Evolutionary conservation across 768 basidiomycete species (phyloP).

Genomic region (Rhodotorula taiwanensis): DNA sequence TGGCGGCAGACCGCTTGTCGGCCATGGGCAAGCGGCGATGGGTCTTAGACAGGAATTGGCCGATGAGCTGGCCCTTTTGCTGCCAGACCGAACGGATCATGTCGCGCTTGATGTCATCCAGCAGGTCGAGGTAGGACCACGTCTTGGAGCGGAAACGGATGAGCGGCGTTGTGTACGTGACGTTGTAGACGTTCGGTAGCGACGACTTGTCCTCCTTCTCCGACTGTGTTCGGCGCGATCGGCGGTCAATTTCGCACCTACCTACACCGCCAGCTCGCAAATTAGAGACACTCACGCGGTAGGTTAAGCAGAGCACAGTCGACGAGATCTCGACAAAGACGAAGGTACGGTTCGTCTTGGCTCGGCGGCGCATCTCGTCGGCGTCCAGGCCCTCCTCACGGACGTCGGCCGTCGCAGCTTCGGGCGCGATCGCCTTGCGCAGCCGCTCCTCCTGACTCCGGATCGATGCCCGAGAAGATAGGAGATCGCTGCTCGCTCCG

Average conservation of each 20-base stretch:
- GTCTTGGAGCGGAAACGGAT: constrained; percentile 65
- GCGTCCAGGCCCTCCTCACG: constrained; percentile 42
- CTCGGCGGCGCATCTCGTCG: constrained; percentile 54
- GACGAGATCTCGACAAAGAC: constrained; percentile 62
- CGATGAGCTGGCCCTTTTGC: constrained; percentile 42
- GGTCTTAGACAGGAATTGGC: constrained; percentile 36
- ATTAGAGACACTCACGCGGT: constrained; percentile 33
- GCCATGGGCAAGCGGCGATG: constrained; percentile 33
- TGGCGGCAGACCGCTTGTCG: constrained; percentile 16
- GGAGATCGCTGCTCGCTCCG: background rate
- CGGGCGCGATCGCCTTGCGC: constrained; percentile 22
- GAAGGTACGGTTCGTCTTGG: constrained; percentile 69
- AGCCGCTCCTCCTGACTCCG: constrained; percentile 19
- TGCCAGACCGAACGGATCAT: constrained; percentile 41
- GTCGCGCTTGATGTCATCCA: constrained; percentile 42
- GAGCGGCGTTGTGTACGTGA: constrained; percentile 74
- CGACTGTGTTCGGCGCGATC: too few relatives aligned
- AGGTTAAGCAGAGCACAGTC: constrained; percentile 34
- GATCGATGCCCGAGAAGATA: constrained; percentile 19
- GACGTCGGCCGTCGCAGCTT: constrained; percentile 3
- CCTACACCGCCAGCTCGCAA: background rate
- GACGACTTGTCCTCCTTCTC: constrained; percentile 40
- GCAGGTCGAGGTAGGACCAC: constrained; percentile 45
- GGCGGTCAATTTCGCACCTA: too few relatives aligned
- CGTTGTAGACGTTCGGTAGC: constrained; percentile 57